These are phyloP conservation scores for Priceomyces medius DNA, from an alignment of 805 yeast species.

Conservation along the genomic window DNA sequence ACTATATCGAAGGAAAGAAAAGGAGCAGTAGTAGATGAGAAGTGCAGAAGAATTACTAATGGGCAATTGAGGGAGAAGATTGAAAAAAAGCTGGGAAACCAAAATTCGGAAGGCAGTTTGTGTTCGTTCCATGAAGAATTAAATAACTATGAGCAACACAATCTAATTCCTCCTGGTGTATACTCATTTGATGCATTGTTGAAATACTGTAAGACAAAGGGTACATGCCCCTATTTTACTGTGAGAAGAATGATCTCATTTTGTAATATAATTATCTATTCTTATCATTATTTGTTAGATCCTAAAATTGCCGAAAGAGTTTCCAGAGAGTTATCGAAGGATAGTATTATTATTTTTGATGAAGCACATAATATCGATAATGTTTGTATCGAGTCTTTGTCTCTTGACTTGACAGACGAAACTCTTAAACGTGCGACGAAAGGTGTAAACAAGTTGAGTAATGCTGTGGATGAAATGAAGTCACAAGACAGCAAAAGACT, in stretches of 20 bases:
- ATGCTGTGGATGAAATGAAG: constrained; percentile 82
- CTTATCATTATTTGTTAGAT: constrained; percentile 92
- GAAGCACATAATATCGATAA: constrained; percentile 99
- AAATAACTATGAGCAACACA: constrained; percentile 81
- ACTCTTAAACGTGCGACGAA: constrained; percentile 79
- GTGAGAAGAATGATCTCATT: constrained; percentile 96
- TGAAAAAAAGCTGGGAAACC: constrained; percentile 48
- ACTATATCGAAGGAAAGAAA: constrained; percentile 81
- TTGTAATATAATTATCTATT: constrained; percentile 92
- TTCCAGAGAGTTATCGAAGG: constrained; percentile 86
- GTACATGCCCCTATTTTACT: constrained; percentile 94
- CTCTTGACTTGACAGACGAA: constrained; percentile 90
- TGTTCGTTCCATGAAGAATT: constrained; percentile 92
- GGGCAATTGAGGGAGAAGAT: constrained; percentile 76
- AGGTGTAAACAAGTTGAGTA: constrained; percentile 79
- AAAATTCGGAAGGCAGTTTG: constrained; percentile 40
- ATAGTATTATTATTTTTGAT: constrained; percentile 91
- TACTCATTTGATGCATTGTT: constrained; percentile 86
- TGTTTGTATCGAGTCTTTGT: constrained; percentile 94
- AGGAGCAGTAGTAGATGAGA: constrained; percentile 93
- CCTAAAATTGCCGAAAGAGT: constrained; percentile 97
- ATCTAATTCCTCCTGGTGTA: constrained; percentile 88
- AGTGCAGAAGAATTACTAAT: constrained; percentile 90
- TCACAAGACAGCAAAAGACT: constrained; percentile 77
- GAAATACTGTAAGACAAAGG: constrained; percentile 71